Base-by-base conservation (phyloP, 345 rosid genomes). In the Aethionema arabicum region DNA sequence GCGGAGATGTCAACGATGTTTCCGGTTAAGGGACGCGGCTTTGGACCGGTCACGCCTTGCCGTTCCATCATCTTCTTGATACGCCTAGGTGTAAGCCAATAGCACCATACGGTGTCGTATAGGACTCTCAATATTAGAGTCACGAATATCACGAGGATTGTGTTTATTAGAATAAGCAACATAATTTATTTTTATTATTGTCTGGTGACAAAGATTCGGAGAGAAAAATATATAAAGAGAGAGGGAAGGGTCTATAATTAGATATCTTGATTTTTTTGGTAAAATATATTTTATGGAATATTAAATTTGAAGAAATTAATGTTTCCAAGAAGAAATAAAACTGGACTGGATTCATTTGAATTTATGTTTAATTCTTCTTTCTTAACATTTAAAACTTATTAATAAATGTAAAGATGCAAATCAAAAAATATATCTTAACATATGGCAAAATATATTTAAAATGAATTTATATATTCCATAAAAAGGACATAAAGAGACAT, bases 21-120 rank as follows among this genome's bases (percentile, higher is more conserved):
- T n/a, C 97, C 97, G 38, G 81, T 77, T n/a, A 95, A 67, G 4
- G 74, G 76, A 21, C 83, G 76, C 13, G 99, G 89, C 39, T 75
- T 74, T 4, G 99, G 99, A 50, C 99, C 99, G 64, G 76, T 79
- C 59, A 95, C 86, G 2, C 96, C 99, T 83, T 95, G 99, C 63
- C 69, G 72, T 59, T 66, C 87, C 97, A 95, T 88, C 16, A 79
- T 67, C 56, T 74, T 86, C 68, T 61, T 79, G 80, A 95, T 90
- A 67, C 96, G 91, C 52, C 88, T 82, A 9, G 97, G 99, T 11
- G 76, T 86, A 36, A 86, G 38, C 76, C 72, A 81, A 75, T 95
- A 88, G 31, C 87, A 90, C 4, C 78, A 79, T 60, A 88, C 14
- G 44, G 86, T 82, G 11, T 76, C 86, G 51, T 81, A 76, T 30